Percentiles rank a stretch among this genome's conserved stretches.
These are phyloP conservation scores for Leishmania arabica DNA, from an alignment of 208 protist species.

Conservation along the genomic window DNA sequence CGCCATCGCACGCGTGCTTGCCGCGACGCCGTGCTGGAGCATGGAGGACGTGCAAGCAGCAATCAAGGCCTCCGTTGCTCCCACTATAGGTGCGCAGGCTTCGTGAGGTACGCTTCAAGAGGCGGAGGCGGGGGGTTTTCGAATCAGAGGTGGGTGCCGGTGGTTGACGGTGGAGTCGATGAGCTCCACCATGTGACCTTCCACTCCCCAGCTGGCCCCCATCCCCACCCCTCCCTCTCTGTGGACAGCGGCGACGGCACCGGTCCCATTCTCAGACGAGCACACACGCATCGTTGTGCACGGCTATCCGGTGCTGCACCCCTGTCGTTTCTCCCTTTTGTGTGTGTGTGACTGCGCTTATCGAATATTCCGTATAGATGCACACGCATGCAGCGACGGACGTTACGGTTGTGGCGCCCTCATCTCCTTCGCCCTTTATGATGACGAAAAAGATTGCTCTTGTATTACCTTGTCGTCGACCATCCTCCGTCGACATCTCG, in stretches of 20 bases:
- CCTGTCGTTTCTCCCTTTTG: neutral
- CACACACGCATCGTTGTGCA: too few relatives aligned
- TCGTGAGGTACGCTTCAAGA: neutral
- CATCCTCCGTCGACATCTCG: neutral
- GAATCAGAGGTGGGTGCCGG: neutral
- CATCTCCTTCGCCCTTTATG: neutral
- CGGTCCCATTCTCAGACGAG: neutral
- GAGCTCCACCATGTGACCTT: neutral
- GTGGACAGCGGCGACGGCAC: neutral
- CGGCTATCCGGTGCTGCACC: neutral
- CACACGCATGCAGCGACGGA: neutral
- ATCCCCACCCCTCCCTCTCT: neutral
- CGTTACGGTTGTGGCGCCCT: neutral
- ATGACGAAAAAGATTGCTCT: too few relatives aligned
- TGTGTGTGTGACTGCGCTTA: too few relatives aligned
- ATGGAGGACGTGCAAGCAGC: conserved; percentile 18
- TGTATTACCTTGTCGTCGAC: neutral
- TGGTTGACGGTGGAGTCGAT: neutral
- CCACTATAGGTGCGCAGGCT: neutral
- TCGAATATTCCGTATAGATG: neutral
- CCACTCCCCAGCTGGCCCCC: neutral
- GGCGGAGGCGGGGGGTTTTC: neutral
- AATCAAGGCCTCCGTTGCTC: neutral
- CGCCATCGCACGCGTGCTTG: conserved; percentile 15
- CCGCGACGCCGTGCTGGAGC: neutral